Conservation (phyloP, 2,329 filamentous ascomycete species). For the Alternaria sp. region DNA sequence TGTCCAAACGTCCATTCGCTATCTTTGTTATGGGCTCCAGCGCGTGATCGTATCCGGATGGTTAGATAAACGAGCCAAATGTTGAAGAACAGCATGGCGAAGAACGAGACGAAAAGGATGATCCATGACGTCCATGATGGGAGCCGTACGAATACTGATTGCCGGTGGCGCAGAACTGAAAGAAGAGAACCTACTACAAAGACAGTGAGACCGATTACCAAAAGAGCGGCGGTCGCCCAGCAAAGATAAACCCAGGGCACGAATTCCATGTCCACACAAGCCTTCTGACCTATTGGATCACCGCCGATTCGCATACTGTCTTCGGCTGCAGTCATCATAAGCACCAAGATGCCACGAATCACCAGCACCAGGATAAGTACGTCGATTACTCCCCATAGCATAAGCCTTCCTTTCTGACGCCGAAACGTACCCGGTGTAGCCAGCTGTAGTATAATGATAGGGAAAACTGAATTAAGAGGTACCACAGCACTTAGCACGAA, state of each 20-base stretch:
- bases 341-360: not conserved
- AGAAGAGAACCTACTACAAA: not conserved
- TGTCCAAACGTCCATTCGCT: constrained; percentile 1
- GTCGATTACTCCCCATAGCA: not conserved
- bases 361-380: not conserved
- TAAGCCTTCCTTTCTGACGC: not conserved
- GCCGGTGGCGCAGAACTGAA: not conserved
- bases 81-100: not conserved
- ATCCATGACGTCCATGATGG: not conserved
- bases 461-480: not conserved
- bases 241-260: not conserved
- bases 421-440: not conserved
- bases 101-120: not conserved
- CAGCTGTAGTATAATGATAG: not conserved
- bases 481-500: not conserved
- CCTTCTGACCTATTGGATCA: not conserved
- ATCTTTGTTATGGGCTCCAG: not conserved
- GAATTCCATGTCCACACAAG: not conserved
- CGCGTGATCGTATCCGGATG: not conserved
- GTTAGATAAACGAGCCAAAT: not conserved
- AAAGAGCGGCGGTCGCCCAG: not conserved
- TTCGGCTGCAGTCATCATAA: too few species aligned
- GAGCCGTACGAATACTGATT: not conserved
- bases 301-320: too few species aligned
- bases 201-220: not conserved